Evolutionary conservation across 2,329 filamentous ascomycete species (phyloP), one percentile per base, ranked within the genome.

Genomic region (Exophiala lecanii-corni): DNA sequence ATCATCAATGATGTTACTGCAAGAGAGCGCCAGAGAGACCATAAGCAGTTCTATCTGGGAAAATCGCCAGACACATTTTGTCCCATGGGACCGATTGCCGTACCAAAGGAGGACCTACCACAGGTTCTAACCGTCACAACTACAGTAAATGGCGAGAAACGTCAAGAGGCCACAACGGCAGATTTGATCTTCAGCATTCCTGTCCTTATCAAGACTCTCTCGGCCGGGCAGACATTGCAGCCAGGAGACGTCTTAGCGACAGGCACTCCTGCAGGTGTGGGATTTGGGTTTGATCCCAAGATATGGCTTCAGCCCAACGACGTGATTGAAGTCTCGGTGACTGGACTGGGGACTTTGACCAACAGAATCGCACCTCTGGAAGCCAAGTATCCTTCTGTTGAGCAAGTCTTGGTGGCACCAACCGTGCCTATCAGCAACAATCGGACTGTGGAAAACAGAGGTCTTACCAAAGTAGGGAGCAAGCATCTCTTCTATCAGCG

Each of bases 11-110:
- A 79, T 37, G 62, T 78, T n/a, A 76, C 75, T 0, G 73, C 74
- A 0, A 60, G 76, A 9, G 71, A 72, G 32, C 53, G 68, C 50
- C 76, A 79, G 55, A 58, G 73, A 18, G 74, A 79, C 36, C 76
- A 79, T 45, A 78, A 79, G 55, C 76, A 80, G 48, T 79, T 78
- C 55, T 79, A 72, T 42, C 70, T 80, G 36, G 75, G 76, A 65
- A 79, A 79, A 55, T 75, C 70, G 0, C 59, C 68, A 0, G 74
- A 79, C 54, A 76, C 73, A 0, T 78, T 72, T 49, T 78, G 74
- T 47, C 74, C 74, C 0, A 77, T 78, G 64, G 75, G 74, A 1
- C 74, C 74, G 0, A 64, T 76, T 17, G 73, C 74, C 5, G 69
- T 77, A 2, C 70, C 71, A 6, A 67, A 67, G 33, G 57, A 62